Evolutionary conservation across 2,329 filamentous ascomycete species (phyloP).

Genomic region (Diaporthe humulicola): DNA sequence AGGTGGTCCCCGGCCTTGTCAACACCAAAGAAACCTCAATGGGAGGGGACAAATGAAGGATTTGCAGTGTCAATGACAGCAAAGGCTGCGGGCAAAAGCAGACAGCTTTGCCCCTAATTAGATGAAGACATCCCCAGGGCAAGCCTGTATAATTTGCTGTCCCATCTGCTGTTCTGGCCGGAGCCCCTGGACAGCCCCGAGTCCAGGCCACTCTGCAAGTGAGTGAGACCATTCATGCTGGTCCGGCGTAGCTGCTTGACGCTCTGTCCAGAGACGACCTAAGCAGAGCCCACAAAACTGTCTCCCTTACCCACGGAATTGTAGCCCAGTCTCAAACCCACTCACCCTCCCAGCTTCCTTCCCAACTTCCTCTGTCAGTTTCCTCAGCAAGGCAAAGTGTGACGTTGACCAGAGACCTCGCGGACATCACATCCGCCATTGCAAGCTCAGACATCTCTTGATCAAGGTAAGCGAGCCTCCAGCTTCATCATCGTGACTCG

Average conservation of each 20-base stretch:
- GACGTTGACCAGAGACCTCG: neutral
- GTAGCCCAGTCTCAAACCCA: neutral
- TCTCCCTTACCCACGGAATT: neutral
- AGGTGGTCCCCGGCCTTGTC: neutral
- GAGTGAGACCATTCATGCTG: neutral
- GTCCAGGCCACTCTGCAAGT: neutral
- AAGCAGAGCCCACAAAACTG: slow-evolving; percentile 1
- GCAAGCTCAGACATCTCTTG: neutral
- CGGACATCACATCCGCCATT: neutral
- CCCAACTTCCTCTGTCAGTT: neutral
- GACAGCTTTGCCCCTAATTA: neutral
- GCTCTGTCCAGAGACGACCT: neutral
- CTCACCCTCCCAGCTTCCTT: too few relatives aligned
- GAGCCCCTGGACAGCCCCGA: slow-evolving; percentile 11
- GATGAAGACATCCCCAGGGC: neutral
- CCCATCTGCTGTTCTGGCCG: neutral
- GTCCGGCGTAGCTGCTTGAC: neutral
- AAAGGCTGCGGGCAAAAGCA: neutral
- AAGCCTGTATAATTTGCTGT: neutral
- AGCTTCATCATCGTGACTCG: neutral
- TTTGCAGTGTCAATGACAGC: neutral
- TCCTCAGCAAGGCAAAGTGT: neutral
- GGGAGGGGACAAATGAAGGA: neutral
- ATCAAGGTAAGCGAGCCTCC: neutral
- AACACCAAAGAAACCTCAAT: neutral